phyloP scores from a whole-genome alignment of 495 filamentous ascomycete species.

The Xylaria cubensis region DNA sequence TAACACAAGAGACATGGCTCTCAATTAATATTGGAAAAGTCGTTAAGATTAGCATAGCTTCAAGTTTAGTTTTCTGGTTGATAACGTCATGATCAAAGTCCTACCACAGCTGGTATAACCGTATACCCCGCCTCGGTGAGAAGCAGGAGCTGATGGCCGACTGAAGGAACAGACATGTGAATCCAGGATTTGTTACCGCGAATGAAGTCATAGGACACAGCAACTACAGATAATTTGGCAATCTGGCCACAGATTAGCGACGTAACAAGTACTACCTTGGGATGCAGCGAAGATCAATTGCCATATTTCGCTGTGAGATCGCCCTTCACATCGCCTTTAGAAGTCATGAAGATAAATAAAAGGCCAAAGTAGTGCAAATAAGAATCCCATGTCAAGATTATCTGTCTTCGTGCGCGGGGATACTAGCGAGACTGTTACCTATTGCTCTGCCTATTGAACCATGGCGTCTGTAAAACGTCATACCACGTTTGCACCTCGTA shows the following conservation, averaged over 20 bases:
- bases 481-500: conserved; percentile 24
- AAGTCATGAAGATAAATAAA: neutral
- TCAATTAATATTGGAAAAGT: neutral
- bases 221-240: neutral
- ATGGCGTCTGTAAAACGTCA: conserved; percentile 14
- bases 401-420: neutral
- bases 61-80: neutral
- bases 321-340: neutral
- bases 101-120: neutral
- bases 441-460: neutral
- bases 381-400: neutral
- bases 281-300: conserved; percentile 23
- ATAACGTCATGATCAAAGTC: neutral
- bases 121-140: neutral
- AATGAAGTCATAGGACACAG: conserved; percentile 23
- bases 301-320: neutral
- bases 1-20: neutral
- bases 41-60: neutral
- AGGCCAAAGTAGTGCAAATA: neutral
- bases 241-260: neutral
- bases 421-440: neutral
- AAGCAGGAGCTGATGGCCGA: neutral
- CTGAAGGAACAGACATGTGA: neutral
- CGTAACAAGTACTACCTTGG: neutral
- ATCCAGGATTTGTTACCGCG: neutral